Evolutionary conservation across 768 basidiomycete species (phyloP), one percentile per base, ranked within the genome.

Genomic region (Russula sp.): DNA sequence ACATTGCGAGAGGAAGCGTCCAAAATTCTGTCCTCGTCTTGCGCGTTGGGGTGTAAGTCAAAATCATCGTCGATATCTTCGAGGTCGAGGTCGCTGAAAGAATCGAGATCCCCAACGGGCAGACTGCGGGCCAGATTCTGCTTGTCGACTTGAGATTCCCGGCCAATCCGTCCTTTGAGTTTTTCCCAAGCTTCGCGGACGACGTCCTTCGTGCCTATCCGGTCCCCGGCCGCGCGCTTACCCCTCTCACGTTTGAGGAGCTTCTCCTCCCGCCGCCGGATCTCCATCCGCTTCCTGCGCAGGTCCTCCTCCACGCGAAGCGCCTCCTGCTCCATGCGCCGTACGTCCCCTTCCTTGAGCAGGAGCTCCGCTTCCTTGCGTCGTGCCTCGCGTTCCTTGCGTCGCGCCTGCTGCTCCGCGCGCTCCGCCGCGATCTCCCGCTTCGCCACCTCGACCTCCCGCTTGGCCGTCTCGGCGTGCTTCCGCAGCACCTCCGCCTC

Each of bases 361-460:
- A 57, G 20, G 18, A 62, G 40, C 18, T 57, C 49, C 16, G 61
- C 61, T 42, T 62, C 61, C 34, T 57, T 62, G 32, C 61, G 49
- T n/a, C 55, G 55, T 31, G 61, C 61, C 40, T 57, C 55, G 16
- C 55, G 54, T n/a, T 14, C 40, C 20, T 37, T 50, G 55, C 49
- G 61, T 14, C 55, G 49, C 22, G 55, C 55, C 39, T 55, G 48
- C 7, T 62, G 54, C 48, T 62, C 61, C 14, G 61, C 61, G 9
- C 54, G 61, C 47, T 50, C 47, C 2, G 54, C 54, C 31, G 47
- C 39, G 48, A 62, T 56, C 48, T 56, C 54, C 37, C 61, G 61
- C 37, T 56, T 55, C 1, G 54, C 18, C 37, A 56, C 47, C 39
- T 50, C 55, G n/a, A 51, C 55, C 40, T 62, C 55, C 31, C 55